These are phyloP conservation scores for Trichophyton benhamiae DNA, from an alignment of 2,329 filamentous ascomycete species.

Conservation along the genomic window DNA sequence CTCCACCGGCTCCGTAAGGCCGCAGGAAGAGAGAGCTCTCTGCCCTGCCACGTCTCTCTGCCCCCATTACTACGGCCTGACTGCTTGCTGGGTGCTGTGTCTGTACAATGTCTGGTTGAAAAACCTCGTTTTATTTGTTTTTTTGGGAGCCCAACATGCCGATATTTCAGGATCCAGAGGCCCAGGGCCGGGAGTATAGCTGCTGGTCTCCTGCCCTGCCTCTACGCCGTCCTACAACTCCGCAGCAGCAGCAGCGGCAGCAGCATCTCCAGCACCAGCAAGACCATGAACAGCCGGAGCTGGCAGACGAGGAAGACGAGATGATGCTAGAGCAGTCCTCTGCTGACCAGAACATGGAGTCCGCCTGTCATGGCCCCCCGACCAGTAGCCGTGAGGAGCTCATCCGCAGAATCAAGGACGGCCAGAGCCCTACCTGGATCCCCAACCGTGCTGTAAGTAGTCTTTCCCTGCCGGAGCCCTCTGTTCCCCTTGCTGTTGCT, in stretches of 20 bases:
- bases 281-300: neutral
- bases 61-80: neutral
- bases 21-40: conserved; percentile 5
- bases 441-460: conserved; percentile 47
- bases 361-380: conserved; percentile 16
- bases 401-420: conserved; percentile 72
- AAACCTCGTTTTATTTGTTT: neutral
- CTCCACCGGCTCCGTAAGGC: conserved; percentile 12
- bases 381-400: conserved; percentile 56
- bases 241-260: conserved; percentile 11
- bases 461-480: neutral
- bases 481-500: neutral
- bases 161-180: conserved; percentile 22
- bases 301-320: conserved; percentile 8
- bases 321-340: conserved; percentile 12
- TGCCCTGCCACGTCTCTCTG: neutral
- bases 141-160: conserved; percentile 17
- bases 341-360: conserved; percentile 11
- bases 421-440: conserved; percentile 63
- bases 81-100: neutral
- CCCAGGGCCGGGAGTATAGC: conserved; percentile 19
- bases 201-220: conserved; percentile 4
- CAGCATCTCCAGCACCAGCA: conserved; percentile 10
- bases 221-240: neutral
- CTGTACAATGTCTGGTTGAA: conserved; percentile 4